Conservation (phyloP, 768 basidiomycete genomes). For the Asterophora parasitica region DNA sequence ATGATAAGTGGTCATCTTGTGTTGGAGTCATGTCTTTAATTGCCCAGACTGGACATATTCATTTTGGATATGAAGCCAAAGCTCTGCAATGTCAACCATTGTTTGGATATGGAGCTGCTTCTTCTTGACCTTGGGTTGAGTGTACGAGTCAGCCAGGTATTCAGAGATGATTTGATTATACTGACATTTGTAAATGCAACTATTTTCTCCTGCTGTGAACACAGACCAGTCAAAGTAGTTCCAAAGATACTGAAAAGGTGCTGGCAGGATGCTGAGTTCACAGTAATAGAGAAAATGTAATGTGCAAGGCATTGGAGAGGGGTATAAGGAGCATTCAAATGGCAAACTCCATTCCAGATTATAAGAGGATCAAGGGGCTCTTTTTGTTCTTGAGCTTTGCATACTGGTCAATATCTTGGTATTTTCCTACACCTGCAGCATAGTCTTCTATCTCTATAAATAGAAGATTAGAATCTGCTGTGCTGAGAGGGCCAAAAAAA, state of each 20-base stretch:
- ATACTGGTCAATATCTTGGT: neutral
- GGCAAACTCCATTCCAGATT: constrained; percentile 1
- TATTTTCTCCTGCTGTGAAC: too few species aligned
- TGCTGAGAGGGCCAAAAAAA: constrained; percentile 9
- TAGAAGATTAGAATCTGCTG: neutral
- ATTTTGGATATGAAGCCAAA: constrained; percentile 25
- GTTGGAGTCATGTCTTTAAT: neutral
- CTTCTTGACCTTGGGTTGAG: too few species aligned
- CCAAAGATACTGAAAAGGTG: constrained; percentile 14
- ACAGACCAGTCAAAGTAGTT: constrained; percentile 14
- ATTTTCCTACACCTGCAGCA: neutral
- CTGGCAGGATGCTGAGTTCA: constrained; percentile 21
- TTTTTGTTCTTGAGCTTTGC: neutral
- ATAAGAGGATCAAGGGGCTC: constrained; percentile 7
- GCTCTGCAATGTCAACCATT: constrained; percentile 22
- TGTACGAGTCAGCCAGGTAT: too few species aligned
- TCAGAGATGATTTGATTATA: too few species aligned
- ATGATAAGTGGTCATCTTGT: constrained; percentile 5
- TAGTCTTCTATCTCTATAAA: neutral
- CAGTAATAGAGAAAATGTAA: constrained; percentile 16
- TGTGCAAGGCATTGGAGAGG: constrained; percentile 17
- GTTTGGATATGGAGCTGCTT: constrained; percentile 8
- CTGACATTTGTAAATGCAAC: too few species aligned
- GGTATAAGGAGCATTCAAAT: neutral
- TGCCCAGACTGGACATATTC: constrained; percentile 12